A percentile compares a stretch with the other conserved stretches of the same genome.
Conservation (phyloP, 176 grass and related monocot species). For the Ensete ventricosum region DNA sequence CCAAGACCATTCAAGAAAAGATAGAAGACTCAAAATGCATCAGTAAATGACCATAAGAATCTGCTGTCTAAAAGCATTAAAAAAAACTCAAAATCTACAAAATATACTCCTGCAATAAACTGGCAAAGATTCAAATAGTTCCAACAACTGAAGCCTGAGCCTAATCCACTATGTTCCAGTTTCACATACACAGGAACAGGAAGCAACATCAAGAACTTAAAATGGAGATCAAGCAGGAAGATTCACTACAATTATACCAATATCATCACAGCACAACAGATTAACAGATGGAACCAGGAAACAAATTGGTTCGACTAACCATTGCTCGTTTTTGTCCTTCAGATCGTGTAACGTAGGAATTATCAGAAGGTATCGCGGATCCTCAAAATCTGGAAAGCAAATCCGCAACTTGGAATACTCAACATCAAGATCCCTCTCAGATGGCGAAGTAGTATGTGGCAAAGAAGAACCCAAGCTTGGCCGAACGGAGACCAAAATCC, state of each 20-base stretch:
- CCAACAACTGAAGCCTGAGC: too few species aligned
- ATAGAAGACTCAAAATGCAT: too few species aligned
- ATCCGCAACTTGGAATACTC: neutral
- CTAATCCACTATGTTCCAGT: too few species aligned
- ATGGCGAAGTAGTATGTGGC: neutral
- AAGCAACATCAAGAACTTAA: neutral
- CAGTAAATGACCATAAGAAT: too few species aligned
- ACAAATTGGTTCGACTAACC: neutral
- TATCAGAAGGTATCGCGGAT: neutral
- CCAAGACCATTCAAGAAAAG: too few species aligned
- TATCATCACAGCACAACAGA: neutral
- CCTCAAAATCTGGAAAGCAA: neutral
- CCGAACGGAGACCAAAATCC: neutral
- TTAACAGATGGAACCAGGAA: neutral
- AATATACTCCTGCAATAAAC: too few species aligned
- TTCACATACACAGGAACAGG: neutral
- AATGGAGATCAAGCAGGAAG: neutral
- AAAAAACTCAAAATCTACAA: too few species aligned
- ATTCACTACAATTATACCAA: neutral
- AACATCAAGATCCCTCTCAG: neutral
- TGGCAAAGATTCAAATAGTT: too few species aligned
- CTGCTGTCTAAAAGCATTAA: too few species aligned
- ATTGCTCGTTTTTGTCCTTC: neutral
- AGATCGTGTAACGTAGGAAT: neutral
- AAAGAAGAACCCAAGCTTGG: neutral